Base-by-base conservation (phyloP, 2,329 filamentous ascomycete species). In the Ophiosphaerella narmari region DNA sequence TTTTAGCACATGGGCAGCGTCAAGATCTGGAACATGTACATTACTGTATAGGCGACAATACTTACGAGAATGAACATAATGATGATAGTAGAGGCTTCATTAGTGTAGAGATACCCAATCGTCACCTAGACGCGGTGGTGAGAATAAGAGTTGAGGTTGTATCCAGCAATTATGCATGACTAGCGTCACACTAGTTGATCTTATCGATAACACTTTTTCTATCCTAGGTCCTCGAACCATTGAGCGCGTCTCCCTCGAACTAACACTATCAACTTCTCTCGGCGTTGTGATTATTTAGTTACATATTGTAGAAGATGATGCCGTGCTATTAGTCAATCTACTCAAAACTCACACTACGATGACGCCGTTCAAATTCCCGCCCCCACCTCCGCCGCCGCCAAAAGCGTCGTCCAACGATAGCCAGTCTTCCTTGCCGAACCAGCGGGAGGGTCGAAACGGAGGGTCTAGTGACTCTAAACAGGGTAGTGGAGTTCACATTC, bases 311-410 rank as follows among this genome's bases (percentile, higher is more conserved):
- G 9, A 42, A 21, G 18, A 29, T 23, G 13, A 12, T 8, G 24
- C 39, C 33, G 7, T 23, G 16, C 16, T 34, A 12, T n/a, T 18
- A 16, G 33, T 5, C 16, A 31, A 3, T 7, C 16, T 16, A 16
- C 12, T 14, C 34, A 14, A 36, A 14, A 11, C 4, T 46, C 21
- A n/a, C 24, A 8, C 13, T n/a, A 39, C 24, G n/a, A 48, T 18
- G 2, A 71, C 62, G 61, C 64, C 50, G 64, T 80, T 72, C 60
- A 74, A 71, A 14, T 80, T 79, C 43, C 78, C 78, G n/a, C 78
- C 77, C 36, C 78, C 77, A 29, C 78, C 78, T 34, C 78, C 78
- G 14, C 72, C 72, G 49, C 70, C 70, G 36, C 66, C 66, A 36
- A 72, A 66, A 59, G 65, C 70, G 39, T 39, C 63, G n/a, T 54